These are phyloP conservation scores for Podaxis carcinomalis DNA, from an alignment of 768 basidiomycete species.

Conservation along the genomic window DNA sequence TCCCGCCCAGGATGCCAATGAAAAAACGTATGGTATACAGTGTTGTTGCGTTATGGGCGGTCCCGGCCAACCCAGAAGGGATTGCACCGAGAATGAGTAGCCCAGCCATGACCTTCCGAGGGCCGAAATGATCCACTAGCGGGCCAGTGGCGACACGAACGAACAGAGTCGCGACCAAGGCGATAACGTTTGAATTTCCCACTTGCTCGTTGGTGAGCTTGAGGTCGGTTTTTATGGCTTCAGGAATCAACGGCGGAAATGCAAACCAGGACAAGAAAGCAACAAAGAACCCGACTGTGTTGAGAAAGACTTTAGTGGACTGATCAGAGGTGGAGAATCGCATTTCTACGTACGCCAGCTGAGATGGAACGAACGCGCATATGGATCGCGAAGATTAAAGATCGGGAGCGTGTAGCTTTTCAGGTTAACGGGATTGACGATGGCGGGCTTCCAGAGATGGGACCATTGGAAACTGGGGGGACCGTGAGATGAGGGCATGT, in stretches of 20 bases:
- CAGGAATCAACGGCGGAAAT: conserved; percentile 56
- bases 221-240: conserved; percentile 50
- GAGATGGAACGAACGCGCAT: conserved; percentile 49
- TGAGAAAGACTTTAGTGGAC: background rate
- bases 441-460: conserved; percentile 28
- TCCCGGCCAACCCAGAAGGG: conserved; percentile 55
- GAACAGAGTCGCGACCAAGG: conserved; percentile 42
- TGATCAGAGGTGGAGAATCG: background rate
- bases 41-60: conserved; percentile 29
- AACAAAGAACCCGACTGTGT: conserved; percentile 42
- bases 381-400: conserved; percentile 41
- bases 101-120: conserved; percentile 50
- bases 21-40: conserved; percentile 50
- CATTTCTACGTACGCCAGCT: conserved; percentile 20
- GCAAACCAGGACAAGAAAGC: conserved; percentile 53
- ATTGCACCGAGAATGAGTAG: conserved; percentile 52
- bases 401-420: conserved; percentile 51
- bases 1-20: conserved; percentile 56
- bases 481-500: background rate
- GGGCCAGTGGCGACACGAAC: conserved; percentile 47
- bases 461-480: conserved; percentile 27
- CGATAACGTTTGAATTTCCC: conserved; percentile 47
- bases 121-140: conserved; percentile 47
- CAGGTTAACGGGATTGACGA: conserved; percentile 46
- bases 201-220: conserved; percentile 43